phyloP scores from a whole-genome alignment of 1,284 basidiomycete genomes.

The Xerocomus minutiporus region DNA sequence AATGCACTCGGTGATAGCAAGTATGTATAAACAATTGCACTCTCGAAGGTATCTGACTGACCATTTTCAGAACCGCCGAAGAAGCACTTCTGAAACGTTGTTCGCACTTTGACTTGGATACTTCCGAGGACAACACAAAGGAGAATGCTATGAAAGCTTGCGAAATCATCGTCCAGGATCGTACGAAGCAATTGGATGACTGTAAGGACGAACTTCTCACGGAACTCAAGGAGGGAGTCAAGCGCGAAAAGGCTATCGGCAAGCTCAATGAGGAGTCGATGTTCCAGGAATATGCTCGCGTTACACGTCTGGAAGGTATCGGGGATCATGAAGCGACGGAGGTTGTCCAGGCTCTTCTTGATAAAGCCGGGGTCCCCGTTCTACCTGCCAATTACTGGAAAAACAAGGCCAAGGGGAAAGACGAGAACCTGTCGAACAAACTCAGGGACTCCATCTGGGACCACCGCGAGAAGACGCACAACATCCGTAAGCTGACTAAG shows the following conservation, averaged over 20 bases:
- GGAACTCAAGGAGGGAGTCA: conserved; percentile 63
- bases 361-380: conserved; percentile 54
- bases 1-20: conserved; percentile 86
- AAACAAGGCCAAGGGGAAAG: conserved; percentile 50
- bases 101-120: conserved; percentile 88
- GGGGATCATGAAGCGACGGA: conserved; percentile 74
- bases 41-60: conserved; percentile 4
- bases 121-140: conserved; percentile 42
- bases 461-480: conserved; percentile 82
- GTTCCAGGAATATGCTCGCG: conserved; percentile 72
- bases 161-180: conserved; percentile 84
- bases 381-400: conserved; percentile 36
- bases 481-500: conserved; percentile 77
- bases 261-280: conserved; percentile 65
- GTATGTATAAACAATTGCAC: conserved; percentile 39
- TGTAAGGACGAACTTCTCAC: conserved; percentile 73
- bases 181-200: conserved; percentile 71
- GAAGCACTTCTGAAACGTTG: conserved; percentile 91
- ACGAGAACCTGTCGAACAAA: conserved; percentile 52
- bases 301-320: conserved; percentile 62
- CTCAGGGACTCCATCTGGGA: conserved; percentile 70
- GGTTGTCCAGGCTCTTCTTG: conserved; percentile 55
- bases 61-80: conserved; percentile 64
- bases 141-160: conserved; percentile 84
- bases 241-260: conserved; percentile 63